Base-by-base conservation (phyloP, 305 asterid genomes). In the Withania somnifera region DNA sequence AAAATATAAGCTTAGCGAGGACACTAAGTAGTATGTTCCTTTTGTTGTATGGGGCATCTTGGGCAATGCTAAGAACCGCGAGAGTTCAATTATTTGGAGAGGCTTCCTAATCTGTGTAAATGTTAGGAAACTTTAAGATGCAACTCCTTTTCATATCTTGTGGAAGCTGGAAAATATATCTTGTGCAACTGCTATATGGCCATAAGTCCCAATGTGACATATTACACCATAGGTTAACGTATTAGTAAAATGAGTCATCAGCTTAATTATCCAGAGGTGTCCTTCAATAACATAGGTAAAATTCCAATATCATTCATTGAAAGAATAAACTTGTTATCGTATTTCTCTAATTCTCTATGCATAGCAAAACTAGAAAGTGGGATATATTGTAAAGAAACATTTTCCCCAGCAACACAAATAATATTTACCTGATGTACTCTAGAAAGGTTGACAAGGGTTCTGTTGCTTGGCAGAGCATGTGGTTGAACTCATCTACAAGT, bases 391-490 rank as follows among this genome's bases (percentile, higher is more conserved):
- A 47, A 47, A 47, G 58, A 45, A 15, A 73, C 22, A 73, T 0
- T 45, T 45, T 73, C 38, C 38, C 9, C 58, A 73, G 60, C 60
- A 73, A 15, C 60, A 71, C 58, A 73, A 47, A 7, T 42, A 69
- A 13, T 69, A 28, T 26, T 30, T 83, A 96, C 99, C 96, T 94
- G 87, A 93, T 92, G 79, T 96, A 96, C 90, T 96, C 97, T 76
- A 96, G 79, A 84, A 96, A 96, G 88, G 98, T 91, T 30, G 99
- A 92, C 85, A 96, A 81, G 80, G 99, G 98, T 84, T 96, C 99
- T 0, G 99, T 94, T 85, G 99, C 99, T 88, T 96, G 99, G 87
- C 95, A 82, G 78, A 93, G 85, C 99, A 96, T 93, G 89, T 96
- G 97, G 84, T 93, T 96, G 76, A 93, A 96, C 90, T 95, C 99